phyloP scores from a whole-genome alignment of 768 basidiomycete species.

The Boletus rufocinnamomeus region DNA sequence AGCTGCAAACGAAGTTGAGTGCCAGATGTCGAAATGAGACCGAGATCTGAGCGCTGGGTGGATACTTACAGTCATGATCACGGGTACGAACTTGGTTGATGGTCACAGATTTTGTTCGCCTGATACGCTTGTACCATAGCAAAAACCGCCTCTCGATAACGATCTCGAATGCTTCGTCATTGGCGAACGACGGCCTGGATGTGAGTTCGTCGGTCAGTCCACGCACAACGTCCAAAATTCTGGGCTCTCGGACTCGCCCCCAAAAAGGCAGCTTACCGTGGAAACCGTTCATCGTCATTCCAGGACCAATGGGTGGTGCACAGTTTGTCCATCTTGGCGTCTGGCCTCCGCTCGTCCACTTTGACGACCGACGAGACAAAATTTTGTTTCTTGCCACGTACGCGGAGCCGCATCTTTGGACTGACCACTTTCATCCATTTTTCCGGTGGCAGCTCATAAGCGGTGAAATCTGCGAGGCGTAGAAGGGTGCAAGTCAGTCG shows the following conservation, averaged over 20 bases:
- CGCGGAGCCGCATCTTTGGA: slow-evolving; percentile 10
- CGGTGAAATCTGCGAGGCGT: slow-evolving; percentile 11
- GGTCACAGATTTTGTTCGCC: slow-evolving; percentile 7
- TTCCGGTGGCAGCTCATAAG: slow-evolving; percentile 7
- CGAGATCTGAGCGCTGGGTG: neutral
- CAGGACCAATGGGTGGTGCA: slow-evolving; percentile 1
- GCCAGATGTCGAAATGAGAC: neutral
- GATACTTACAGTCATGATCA: neutral
- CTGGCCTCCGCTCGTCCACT: neutral
- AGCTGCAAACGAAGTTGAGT: neutral
- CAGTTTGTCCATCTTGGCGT: neutral
- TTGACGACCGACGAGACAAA: slow-evolving; percentile 16
- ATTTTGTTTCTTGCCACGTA: neutral
- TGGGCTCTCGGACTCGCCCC: neutral
- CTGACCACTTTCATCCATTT: slow-evolving; percentile 13
- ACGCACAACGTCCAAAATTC: neutral
- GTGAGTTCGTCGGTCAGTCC: neutral
- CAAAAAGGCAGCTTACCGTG: slow-evolving; percentile 1
- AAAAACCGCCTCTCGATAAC: slow-evolving; percentile 8
- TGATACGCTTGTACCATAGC: slow-evolving; percentile 16
- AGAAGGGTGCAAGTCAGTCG: neutral
- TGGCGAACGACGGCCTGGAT: slow-evolving; percentile 7
- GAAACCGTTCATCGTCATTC: neutral
- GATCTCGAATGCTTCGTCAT: slow-evolving; percentile 11
- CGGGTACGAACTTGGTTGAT: neutral